These are phyloP conservation scores for Penicillium lagena DNA, from an alignment of 495 filamentous ascomycete genomes.

Conservation along the genomic window DNA sequence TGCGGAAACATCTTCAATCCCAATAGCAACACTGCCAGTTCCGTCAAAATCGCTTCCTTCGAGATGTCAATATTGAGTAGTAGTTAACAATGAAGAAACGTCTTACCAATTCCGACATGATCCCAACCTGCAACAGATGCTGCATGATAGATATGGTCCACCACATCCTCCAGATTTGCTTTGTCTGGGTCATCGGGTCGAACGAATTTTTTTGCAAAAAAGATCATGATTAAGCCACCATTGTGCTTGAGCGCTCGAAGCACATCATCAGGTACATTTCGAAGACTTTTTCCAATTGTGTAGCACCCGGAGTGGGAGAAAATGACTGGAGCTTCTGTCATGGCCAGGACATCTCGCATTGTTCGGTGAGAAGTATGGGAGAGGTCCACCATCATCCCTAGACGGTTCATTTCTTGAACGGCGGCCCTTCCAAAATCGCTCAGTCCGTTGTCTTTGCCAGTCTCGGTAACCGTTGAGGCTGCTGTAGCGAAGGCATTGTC, in stretches of 20 bases:
- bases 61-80: no score
- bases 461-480: slow-evolving; percentile 31
- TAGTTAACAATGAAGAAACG: no score
- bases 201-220: slow-evolving; percentile 65
- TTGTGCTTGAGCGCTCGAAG: slow-evolving; percentile 54
- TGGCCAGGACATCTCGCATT: slow-evolving; percentile 59
- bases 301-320: slow-evolving; percentile 67
- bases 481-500: slow-evolving; percentile 77
- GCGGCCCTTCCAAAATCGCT: not conserved
- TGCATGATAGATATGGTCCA: slow-evolving; percentile 63
- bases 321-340: slow-evolving; percentile 61
- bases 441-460: slow-evolving; percentile 3
- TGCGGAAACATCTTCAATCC: slow-evolving; percentile 60
- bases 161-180: slow-evolving; percentile 59
- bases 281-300: slow-evolving; percentile 59
- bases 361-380: slow-evolving; percentile 63
- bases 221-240: slow-evolving; percentile 66
- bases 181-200: slow-evolving; percentile 47
- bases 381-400: slow-evolving; percentile 75
- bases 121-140: slow-evolving; percentile 56
- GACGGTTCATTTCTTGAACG: slow-evolving; percentile 70
- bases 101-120: slow-evolving; percentile 53
- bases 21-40: slow-evolving; percentile 20
- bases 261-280: slow-evolving; percentile 69
- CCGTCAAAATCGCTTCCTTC: slow-evolving; percentile 69